Evolutionary conservation across 1,139 yeast genomes (phyloP).

Genomic region (Taiozyma sp.): DNA sequence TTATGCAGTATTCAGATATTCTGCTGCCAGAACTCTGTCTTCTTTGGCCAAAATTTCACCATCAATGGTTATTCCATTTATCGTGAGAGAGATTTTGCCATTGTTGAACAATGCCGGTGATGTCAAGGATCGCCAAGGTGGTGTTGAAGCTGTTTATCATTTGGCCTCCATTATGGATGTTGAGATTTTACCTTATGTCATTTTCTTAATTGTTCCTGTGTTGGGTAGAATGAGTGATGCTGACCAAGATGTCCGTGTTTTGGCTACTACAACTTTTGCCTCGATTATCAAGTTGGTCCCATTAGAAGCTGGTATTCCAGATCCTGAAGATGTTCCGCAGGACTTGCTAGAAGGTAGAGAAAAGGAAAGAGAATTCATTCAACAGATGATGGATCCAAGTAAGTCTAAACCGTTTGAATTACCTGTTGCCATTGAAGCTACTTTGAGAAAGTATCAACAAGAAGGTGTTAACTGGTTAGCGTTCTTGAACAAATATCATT

Average conservation of each 20-base stretch:
- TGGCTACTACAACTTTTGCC: conserved; percentile 96
- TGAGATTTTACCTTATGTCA: conserved; percentile 88
- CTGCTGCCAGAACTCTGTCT: conserved; percentile 89
- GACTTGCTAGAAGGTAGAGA: conserved; percentile 87
- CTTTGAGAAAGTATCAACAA: conserved; percentile 91
- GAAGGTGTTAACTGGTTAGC: conserved; percentile 99
- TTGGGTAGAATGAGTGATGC: conserved; percentile 98
- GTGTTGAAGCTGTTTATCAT: conserved; percentile 87
- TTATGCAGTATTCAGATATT: conserved; percentile 79
- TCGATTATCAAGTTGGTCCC: conserved; percentile 94
- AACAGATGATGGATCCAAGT: conserved; percentile 98
- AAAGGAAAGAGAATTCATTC: conserved; percentile 88
- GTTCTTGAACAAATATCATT: conserved; percentile 87
- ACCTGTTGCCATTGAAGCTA: conserved; percentile 91
- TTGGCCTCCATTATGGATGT: conserved; percentile 83
- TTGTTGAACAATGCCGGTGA: conserved; percentile 78
- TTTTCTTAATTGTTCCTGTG: conserved; percentile 92
- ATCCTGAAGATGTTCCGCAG: conserved; percentile 88
- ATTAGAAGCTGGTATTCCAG: conserved; percentile 94
- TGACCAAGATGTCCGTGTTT: conserved; percentile 78
- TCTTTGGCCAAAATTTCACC: conserved; percentile 75
- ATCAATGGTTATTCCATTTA: conserved; percentile 66
- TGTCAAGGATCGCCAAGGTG: conserved; percentile 83
- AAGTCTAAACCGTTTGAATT: conserved; percentile 83
- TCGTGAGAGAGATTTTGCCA: conserved; percentile 78